Evolutionary conservation across 1,284 basidiomycete genomes (phyloP).

Genomic region (Fistulinella cinereoalba): DNA sequence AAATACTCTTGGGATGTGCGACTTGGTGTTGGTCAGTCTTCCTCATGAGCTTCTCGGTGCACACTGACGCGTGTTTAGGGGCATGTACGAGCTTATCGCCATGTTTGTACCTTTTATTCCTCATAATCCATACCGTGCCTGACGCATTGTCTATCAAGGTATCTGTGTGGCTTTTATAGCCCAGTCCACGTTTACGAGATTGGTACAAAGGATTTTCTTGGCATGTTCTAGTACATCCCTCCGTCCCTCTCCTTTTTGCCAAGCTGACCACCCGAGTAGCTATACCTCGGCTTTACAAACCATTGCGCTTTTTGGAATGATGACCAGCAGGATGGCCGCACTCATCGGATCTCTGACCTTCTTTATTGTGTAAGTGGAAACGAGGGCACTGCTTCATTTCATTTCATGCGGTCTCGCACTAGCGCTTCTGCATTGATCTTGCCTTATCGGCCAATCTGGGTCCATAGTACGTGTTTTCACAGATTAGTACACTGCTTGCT

Average conservation of each 20-base stretch:
- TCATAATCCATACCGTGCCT: slow-evolving; percentile 7
- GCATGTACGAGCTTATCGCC: slow-evolving; percentile 51
- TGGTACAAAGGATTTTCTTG: slow-evolving; percentile 55
- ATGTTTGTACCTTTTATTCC: slow-evolving; percentile 42
- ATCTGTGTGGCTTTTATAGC: slow-evolving; percentile 54
- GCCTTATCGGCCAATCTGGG: slow-evolving; percentile 49
- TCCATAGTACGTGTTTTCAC: slow-evolving; percentile 46
- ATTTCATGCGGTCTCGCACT: slow-evolving; percentile 1
- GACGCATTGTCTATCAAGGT: slow-evolving; percentile 36
- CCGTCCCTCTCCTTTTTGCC: neutral
- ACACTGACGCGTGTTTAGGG: slow-evolving; percentile 31
- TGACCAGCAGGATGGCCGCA: slow-evolving; percentile 66
- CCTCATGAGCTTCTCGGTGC: slow-evolving; percentile 6
- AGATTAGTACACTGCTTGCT: neutral
- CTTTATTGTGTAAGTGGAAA: slow-evolving; percentile 53
- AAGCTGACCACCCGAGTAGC: slow-evolving; percentile 24
- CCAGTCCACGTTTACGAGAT: slow-evolving; percentile 35
- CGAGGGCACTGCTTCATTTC: neutral
- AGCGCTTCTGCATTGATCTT: slow-evolving; percentile 56
- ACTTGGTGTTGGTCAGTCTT: slow-evolving; percentile 56
- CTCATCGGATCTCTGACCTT: slow-evolving; percentile 56
- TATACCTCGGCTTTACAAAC: slow-evolving; percentile 65
- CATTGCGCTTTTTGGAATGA: slow-evolving; percentile 75
- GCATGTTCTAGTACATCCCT: slow-evolving; percentile 61
- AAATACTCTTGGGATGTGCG: slow-evolving; percentile 50